phyloP scores from a whole-genome alignment of 768 basidiomycete species.

The Boletellus ananas region DNA sequence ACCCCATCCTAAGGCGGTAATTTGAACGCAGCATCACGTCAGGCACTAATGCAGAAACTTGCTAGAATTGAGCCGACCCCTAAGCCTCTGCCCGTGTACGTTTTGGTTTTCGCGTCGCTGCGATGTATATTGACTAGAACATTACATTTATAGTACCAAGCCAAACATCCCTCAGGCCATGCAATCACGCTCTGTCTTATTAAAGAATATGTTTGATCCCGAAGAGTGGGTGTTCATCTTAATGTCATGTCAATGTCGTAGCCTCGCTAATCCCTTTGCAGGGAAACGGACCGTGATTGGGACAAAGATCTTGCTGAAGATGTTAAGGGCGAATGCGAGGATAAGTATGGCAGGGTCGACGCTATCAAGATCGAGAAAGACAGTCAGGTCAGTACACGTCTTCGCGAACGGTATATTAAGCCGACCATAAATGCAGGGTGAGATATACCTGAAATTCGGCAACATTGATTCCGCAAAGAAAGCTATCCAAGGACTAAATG shows the following conservation, averaged over 20 bases:
- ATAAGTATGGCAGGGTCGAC: constrained; percentile 83
- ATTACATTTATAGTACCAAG: constrained; percentile 46
- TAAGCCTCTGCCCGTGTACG: constrained; percentile 61
- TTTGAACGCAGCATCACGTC: constrained; percentile 96
- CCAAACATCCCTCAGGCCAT: constrained; percentile 80
- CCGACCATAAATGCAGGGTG: constrained; percentile 57
- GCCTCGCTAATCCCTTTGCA: constrained; percentile 29
- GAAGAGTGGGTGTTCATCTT: constrained; percentile 65
- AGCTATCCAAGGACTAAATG: constrained; percentile 87
- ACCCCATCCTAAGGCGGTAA: constrained; percentile 69
- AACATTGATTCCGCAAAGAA: constrained; percentile 74
- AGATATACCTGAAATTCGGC: constrained; percentile 94
- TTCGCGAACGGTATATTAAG: neutral
- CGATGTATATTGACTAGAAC: constrained; percentile 12
- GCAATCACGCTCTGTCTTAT: constrained; percentile 83
- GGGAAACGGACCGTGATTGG: constrained; percentile 96
- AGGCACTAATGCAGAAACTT: constrained; percentile 99
- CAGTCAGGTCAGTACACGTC: constrained; percentile 63
- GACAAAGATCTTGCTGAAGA: constrained; percentile 95
- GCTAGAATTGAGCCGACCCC: constrained; percentile 81
- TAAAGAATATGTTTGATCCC: constrained; percentile 98
- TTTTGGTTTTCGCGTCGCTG: constrained; percentile 4
- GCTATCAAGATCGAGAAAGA: constrained; percentile 94
- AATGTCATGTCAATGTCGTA: neutral
- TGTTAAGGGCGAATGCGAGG: constrained; percentile 90